Percentiles rank a stretch among this genome's conserved stretches.
phyloP scores from a whole-genome alignment of 2,329 filamentous ascomycete species.

The Sporothrix humicola region DNA sequence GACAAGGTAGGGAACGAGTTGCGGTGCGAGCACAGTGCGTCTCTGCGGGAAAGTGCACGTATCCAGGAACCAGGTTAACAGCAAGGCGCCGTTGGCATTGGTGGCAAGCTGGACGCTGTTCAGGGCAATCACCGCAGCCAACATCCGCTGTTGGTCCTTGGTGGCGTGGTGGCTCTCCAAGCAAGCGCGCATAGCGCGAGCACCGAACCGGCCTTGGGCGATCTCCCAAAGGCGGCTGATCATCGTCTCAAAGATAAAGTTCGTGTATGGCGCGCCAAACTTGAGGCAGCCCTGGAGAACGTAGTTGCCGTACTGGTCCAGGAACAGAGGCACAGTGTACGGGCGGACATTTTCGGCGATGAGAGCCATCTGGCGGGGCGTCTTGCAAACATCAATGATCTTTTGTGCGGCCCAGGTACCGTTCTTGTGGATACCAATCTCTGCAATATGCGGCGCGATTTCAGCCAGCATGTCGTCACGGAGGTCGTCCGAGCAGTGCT shows the following conservation, averaged over 20 bases:
- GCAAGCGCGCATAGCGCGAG: slow-evolving; percentile 94
- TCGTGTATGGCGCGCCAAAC: slow-evolving; percentile 85
- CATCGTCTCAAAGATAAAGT: slow-evolving; percentile 99
- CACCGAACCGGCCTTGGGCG: slow-evolving; percentile 89
- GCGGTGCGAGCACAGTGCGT: slow-evolving; percentile 87
- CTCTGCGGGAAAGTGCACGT: slow-evolving; percentile 95
- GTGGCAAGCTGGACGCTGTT: slow-evolving; percentile 96
- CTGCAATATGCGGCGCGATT: slow-evolving; percentile 89
- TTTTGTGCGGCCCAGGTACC: slow-evolving; percentile 99
- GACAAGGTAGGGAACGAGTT: slow-evolving; percentile 89
- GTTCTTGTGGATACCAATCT: slow-evolving; percentile 99
- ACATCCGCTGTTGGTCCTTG: slow-evolving; percentile 93
- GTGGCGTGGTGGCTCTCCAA: slow-evolving; percentile 94
- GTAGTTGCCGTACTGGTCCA: slow-evolving; percentile 98
- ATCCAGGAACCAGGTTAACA: slow-evolving; percentile 97
- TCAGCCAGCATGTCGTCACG: slow-evolving; percentile 89
- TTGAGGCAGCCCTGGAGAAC: slow-evolving; percentile 95
- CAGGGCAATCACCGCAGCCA: slow-evolving; percentile 92
- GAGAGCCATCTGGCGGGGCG: slow-evolving; percentile 77
- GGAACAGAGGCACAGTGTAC: slow-evolving; percentile 88
- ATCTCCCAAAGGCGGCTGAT: slow-evolving; percentile 92
- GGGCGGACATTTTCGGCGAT: slow-evolving; percentile 84
- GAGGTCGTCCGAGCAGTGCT: slow-evolving; percentile 88
- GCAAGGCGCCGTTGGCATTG: slow-evolving; percentile 90
- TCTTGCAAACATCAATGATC: slow-evolving; percentile 96